Evolutionary conservation across 2,329 filamentous ascomycete genomes (phyloP).

Genomic region (Colletotrichum neosansevieriae): DNA sequence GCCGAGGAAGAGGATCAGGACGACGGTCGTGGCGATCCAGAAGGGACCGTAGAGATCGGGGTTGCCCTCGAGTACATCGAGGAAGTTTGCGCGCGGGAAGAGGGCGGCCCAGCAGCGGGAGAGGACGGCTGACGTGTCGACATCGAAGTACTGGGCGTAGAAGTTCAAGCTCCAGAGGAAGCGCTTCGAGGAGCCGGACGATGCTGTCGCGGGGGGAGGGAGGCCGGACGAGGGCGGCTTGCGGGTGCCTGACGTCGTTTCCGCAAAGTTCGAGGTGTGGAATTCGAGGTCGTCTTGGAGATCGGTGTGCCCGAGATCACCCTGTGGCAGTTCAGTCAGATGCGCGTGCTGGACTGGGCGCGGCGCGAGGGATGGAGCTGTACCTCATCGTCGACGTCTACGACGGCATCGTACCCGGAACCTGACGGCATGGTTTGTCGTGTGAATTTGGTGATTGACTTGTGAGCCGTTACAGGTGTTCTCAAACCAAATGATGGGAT

Average conservation of each 20-base stretch:
- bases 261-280: slow-evolving; percentile 89
- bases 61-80: slow-evolving; percentile 96
- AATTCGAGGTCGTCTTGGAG: slow-evolving; percentile 99
- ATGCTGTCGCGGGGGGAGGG: slow-evolving; percentile 68
- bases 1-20: slow-evolving; percentile 93
- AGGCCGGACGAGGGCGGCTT: slow-evolving; percentile 61
- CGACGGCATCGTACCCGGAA: slow-evolving; percentile 87
- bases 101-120: slow-evolving; percentile 89
- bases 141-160: slow-evolving; percentile 98
- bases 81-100: slow-evolving; percentile 92
- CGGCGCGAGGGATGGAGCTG: slow-evolving; percentile 1
- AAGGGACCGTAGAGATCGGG: slow-evolving; percentile 97
- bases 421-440: slow-evolving; percentile 72
- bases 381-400: slow-evolving; percentile 97
- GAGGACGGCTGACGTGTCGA: slow-evolving; percentile 91
- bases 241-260: slow-evolving; percentile 62
- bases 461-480: not conserved
- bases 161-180: slow-evolving; percentile 93
- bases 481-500: not conserved
- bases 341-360: not conserved
- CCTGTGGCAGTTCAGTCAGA: slow-evolving; percentile 63
- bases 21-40: slow-evolving; percentile 98
- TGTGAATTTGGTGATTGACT: not conserved
- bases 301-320: slow-evolving; percentile 97
- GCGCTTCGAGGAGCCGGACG: slow-evolving; percentile 73